Evolutionary conservation across 2,329 filamentous ascomycete species (phyloP).

Genomic region (Fusarium xyrophilum): DNA sequence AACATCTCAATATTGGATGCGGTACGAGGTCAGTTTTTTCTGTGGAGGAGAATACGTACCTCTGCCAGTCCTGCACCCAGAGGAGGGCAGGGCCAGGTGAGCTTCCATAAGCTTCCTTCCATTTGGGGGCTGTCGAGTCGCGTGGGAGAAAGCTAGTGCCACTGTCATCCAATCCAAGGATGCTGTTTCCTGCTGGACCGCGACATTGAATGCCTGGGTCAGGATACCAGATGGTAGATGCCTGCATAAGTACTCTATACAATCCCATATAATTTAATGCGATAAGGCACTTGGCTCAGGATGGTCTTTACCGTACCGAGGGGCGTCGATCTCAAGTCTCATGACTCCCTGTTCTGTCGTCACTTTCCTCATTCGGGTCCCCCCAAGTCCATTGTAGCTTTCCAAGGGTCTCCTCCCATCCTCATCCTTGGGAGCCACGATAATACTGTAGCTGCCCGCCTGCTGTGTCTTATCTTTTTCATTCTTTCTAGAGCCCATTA

Average conservation of each 20-base stretch:
- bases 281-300: conserved; percentile 12
- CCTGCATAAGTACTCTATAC: conserved; percentile 12
- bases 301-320: conserved; percentile 7
- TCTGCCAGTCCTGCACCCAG: background rate
- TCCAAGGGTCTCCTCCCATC: conserved; percentile 25
- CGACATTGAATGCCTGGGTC: conserved; percentile 13
- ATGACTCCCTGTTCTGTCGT: conserved; percentile 38
- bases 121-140: conserved; percentile 27
- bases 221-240: conserved; percentile 5
- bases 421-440: conserved; percentile 5
- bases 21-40: conserved; percentile 15
- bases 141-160: conserved; percentile 23
- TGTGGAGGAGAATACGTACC: conserved; percentile 10
- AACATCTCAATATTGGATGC: conserved; percentile 31
- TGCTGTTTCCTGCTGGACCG: conserved; percentile 7
- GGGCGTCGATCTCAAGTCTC: conserved; percentile 30
- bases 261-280: background rate
- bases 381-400: conserved; percentile 11
- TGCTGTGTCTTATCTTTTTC: background rate
- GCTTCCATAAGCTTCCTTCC: conserved; percentile 15
- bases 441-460: conserved; percentile 1
- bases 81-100: background rate
- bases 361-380: conserved; percentile 35
- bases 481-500: background rate
- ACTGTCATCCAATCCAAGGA: conserved; percentile 21